Evolutionary conservation across 768 basidiomycete species (phyloP), one percentile per base, ranked within the genome.

Genomic region (Rhodotorula diobovata): DNA sequence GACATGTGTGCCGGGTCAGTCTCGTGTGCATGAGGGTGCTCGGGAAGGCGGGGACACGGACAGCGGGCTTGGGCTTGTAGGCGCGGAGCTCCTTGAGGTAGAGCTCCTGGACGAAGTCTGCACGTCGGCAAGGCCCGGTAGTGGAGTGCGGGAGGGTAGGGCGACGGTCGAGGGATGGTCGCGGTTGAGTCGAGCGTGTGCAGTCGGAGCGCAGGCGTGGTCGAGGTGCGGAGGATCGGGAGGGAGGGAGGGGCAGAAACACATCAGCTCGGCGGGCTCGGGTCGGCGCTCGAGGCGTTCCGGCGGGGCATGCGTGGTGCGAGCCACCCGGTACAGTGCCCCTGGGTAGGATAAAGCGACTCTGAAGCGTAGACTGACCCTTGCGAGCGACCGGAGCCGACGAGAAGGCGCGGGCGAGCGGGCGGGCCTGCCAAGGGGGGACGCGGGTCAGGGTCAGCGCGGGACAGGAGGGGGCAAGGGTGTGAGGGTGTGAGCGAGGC

Each of bases 21-120:
- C 53, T 32, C 46, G 46, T 7, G 28, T n/a, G 25, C 48, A 25
- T 11, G 20, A 28, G 25, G 50, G 30, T 9, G 11, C 5, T 1
- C 34, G 16, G 32, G 20, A 10, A 12, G 32, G 9, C 16, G 35
- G 41, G 10, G n/a, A 85, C 90, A 85, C 90, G 80, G 77, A 93
- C 93, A 57, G 79, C 81, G 11, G 86, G 82, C 46, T 87, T 83
- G 51, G 90, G 85, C 84, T 91, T 95, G 87, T 94, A 98, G 10
- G 86, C 81, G 82, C 90, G 94, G 78, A 98, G 85, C 83, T 95
- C 90, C 79, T 85, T 87, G 76, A 98, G 77, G 82, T 97, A 98
- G 66, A 96, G 80, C 74, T 96, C 93, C 85, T 94, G 90, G 63
- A 97, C 85, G 79, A 94, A 84, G 84, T 96, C 94, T 96, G 80